Conservation (phyloP, 208 protist genomes). For the Wallacemonas sp. region DNA sequence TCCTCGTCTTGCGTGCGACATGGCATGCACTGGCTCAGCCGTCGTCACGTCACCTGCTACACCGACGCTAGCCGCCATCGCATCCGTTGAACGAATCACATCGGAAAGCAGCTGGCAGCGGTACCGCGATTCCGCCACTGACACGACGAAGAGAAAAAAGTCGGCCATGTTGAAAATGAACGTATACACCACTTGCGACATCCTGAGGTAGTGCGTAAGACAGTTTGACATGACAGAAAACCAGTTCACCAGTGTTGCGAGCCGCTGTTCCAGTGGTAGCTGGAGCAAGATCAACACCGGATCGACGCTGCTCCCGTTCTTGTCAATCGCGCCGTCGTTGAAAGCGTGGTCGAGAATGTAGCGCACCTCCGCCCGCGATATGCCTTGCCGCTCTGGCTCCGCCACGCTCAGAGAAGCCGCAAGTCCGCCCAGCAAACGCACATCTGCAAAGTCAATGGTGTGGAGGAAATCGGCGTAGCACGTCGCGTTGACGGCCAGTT, state of each 20-base stretch:
- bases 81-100: constrained; percentile 5
- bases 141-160: constrained; percentile 37
- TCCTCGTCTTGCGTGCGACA: not conserved
- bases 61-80: not conserved
- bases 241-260: constrained; percentile 38
- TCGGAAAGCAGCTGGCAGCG: not conserved
- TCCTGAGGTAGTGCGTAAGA: constrained; percentile 55
- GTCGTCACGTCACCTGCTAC: too few species aligned
- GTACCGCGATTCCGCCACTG: not conserved
- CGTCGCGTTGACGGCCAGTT: not conserved
- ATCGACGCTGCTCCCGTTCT: constrained; percentile 10
- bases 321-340: not conserved
- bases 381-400: not conserved
- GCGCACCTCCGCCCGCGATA: not conserved
- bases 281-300: constrained; percentile 31
- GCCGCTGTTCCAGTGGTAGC: constrained; percentile 26
- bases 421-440: too few species aligned
- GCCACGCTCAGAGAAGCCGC: too few species aligned
- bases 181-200: constrained; percentile 63
- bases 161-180: constrained; percentile 53
- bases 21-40: not conserved
- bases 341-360: not conserved
- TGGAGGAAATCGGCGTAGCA: not conserved
- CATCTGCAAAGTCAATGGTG: not conserved
- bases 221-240: constrained; percentile 59